Evolutionary conservation across 352 stramenopile species (phyloP), one percentile per base, ranked within the genome.

Genomic region (Pythium periplocum): DNA sequence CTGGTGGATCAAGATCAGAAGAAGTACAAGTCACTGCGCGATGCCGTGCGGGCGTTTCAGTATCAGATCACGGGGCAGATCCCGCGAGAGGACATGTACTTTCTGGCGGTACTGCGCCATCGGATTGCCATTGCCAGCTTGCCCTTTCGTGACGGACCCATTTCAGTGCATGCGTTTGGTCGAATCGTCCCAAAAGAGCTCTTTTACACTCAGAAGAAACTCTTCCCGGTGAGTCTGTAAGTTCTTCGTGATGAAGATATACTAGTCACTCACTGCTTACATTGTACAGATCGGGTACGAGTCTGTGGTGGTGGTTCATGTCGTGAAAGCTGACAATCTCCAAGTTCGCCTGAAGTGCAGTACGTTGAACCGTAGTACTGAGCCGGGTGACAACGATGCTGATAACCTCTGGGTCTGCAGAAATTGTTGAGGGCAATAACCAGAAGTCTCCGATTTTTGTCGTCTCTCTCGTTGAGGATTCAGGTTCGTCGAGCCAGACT

Each of bases 401-500:
- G 43, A 30, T 48, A 30, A 48, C 9, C 43, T 31, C 48, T 58
- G 4, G 51, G 33, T 26, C 8, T 48, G 31, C 40, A 90, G 79
- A 87, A 51, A 87, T 89, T 53, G 70, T 86, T 3, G 73, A 87
- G 35, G 78, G 81, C 44, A 84, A 85, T 61, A 84, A 87, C 47
- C 87, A 89, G 38, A 88, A 89, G 12, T 76, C 73, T 0, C 83
- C 83, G 8, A 84, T 90, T 38, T 93, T 93, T 49, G 68, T 86
- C 26, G 81, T 93, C 6, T 66, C 83, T 52, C 53, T 89, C 1
- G 71, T 74, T 36, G 70, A 74, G 6, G 80, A 72, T 45, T 42
- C 73, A 63, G 75, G 78, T 90, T 68, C 8, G 45, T 32, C 17
- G 17, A 26, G 17, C 17, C 17, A 26, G 0, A 26, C 17, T 26